These are phyloP conservation scores for Pichia cabralensis DNA, from an alignment of 805 yeast genomes.

Conservation along the genomic window DNA sequence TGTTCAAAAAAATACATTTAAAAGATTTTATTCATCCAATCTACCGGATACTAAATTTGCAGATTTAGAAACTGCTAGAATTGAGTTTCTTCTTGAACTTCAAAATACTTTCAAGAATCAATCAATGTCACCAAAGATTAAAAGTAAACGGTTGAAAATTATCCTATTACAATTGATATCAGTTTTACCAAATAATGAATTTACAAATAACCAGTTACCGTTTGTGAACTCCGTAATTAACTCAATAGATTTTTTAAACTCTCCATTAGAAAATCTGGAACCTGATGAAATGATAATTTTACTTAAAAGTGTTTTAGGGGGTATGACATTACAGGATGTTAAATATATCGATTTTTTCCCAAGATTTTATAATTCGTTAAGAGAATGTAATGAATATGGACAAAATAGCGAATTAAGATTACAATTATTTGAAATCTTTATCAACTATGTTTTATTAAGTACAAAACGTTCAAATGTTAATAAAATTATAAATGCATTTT, in stretches of 20 bases:
- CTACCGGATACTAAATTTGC: conserved; percentile 8
- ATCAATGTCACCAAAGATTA: conserved; percentile 20
- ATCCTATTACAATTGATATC: conserved; percentile 14
- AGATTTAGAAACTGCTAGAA: conserved; percentile 10
- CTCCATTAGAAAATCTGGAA: conserved; percentile 18
- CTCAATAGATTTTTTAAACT: conserved; percentile 19
- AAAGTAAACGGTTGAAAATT: conserved; percentile 17
- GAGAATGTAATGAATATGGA: conserved; percentile 18
- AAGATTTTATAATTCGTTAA: conserved; percentile 22
- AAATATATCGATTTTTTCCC: conserved; percentile 25
- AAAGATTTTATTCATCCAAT: conserved; percentile 2
- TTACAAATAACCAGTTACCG: conserved; percentile 18
- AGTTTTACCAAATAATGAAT: conserved; percentile 15
- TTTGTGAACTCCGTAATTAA: conserved; percentile 23
- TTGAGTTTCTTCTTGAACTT: conserved; percentile 14
- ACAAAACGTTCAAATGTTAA: conserved; percentile 18
- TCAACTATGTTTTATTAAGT: conserved; percentile 24
- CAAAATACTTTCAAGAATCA: conserved; percentile 16
- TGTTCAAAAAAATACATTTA: too few relatives aligned
- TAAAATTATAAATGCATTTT: conserved; percentile 21
- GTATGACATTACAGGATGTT: conserved; percentile 23
- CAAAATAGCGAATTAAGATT: conserved; percentile 16
- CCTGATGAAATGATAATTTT: conserved; percentile 16
- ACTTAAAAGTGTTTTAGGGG: conserved; percentile 18
- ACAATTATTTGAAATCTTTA: conserved; percentile 25